Percentiles rank a stretch among this genome's conserved stretches.
Evolutionary conservation across 2,329 filamentous ascomycete genomes (phyloP).

Genomic region (Colletotrichum limetticola): DNA sequence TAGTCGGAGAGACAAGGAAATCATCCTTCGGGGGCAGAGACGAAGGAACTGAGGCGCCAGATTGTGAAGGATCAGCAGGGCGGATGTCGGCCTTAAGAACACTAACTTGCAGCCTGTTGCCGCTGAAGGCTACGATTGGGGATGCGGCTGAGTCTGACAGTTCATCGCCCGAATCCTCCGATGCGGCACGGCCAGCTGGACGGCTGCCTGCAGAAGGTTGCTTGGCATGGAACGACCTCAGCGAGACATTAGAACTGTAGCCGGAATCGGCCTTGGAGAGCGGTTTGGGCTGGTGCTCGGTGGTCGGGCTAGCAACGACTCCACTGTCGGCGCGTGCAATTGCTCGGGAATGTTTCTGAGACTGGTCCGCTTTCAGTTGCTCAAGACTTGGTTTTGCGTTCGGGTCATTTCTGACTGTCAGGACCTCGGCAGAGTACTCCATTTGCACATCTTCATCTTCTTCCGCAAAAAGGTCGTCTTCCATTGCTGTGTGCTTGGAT

Average conservation of each 20-base stretch:
- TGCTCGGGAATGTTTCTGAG: slow-evolving; percentile 37
- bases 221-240: slow-evolving; percentile 60
- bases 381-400: slow-evolving; percentile 52
- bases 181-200: neutral
- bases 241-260: slow-evolving; percentile 69
- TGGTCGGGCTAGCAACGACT: slow-evolving; percentile 57
- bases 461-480: slow-evolving; percentile 61
- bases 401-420: slow-evolving; percentile 55
- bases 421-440: slow-evolving; percentile 49
- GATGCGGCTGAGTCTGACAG: slow-evolving; percentile 18
- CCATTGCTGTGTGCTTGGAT: slow-evolving; percentile 59
- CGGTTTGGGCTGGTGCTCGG: slow-evolving; percentile 51
- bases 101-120: slow-evolving; percentile 6
- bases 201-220: slow-evolving; percentile 36
- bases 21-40: slow-evolving; percentile 50
- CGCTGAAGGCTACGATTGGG: slow-evolving; percentile 14
- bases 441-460: slow-evolving; percentile 48
- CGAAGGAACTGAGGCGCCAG: slow-evolving; percentile 41
- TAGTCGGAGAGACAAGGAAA: slow-evolving; percentile 2
- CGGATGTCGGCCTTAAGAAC: neutral
- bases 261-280: slow-evolving; percentile 70
- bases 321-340: slow-evolving; percentile 60
- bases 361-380: slow-evolving; percentile 34
- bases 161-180: slow-evolving; percentile 26
- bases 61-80: slow-evolving; percentile 32